Evolutionary conservation across 148 eudicot species (phyloP).

Genomic region (Pouteria glomerata): DNA sequence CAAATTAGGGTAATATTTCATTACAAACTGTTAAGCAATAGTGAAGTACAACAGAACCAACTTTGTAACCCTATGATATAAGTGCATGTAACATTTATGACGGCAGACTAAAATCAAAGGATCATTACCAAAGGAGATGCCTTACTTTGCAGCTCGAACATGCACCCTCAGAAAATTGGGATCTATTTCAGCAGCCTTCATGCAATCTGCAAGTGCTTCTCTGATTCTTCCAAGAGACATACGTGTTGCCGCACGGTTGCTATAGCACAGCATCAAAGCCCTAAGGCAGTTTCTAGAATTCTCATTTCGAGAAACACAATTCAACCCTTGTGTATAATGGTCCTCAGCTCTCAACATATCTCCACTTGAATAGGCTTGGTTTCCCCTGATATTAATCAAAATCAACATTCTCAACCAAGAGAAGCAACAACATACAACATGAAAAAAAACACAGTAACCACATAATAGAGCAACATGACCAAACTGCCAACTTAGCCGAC

Average conservation of each 20-base stretch:
- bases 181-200: slow-evolving; percentile 67
- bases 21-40: neutral
- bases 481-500: too few species aligned
- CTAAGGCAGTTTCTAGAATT: slow-evolving; percentile 65
- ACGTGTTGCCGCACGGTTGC: slow-evolving; percentile 93
- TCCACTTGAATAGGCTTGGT: slow-evolving; percentile 86
- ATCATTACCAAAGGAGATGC: neutral
- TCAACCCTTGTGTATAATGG: slow-evolving; percentile 77
- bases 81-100: neutral
- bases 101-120: neutral
- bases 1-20: neutral
- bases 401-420: slow-evolving; percentile 7
- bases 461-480: slow-evolving; percentile 4
- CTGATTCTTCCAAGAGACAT: slow-evolving; percentile 83
- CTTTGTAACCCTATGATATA: neutral
- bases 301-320: slow-evolving; percentile 65
- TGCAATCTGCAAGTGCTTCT: slow-evolving; percentile 82
- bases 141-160: slow-evolving; percentile 92
- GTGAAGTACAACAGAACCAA: neutral
- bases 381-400: slow-evolving; percentile 57
- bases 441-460: too few species aligned
- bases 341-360: slow-evolving; percentile 81
- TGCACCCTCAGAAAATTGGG: slow-evolving; percentile 80
- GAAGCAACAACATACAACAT: too few species aligned
- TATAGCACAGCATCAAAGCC: slow-evolving; percentile 86